Evolutionary conservation across 495 filamentous ascomycete species (phyloP).

Genomic region (Daldinia caldariorum): DNA sequence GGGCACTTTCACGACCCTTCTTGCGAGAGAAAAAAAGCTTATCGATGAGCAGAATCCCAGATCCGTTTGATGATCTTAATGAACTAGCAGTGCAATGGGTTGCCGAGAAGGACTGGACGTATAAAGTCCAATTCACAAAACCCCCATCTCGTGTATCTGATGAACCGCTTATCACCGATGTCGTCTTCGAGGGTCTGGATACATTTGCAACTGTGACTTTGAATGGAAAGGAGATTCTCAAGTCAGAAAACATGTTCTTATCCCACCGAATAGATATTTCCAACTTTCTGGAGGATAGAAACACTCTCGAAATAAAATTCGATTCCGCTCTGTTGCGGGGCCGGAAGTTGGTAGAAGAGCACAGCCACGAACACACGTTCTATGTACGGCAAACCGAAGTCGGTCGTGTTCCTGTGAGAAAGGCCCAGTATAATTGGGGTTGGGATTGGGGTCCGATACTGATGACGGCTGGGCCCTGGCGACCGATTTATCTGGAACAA

Average conservation of each 20-base stretch:
- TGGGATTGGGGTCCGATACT: slow-evolving; percentile 86
- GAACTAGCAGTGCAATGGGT: slow-evolving; percentile 75
- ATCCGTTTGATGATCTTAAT: slow-evolving; percentile 75
- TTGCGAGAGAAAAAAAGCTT: slow-evolving; percentile 17
- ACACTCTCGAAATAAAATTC: slow-evolving; percentile 56
- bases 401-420: slow-evolving; percentile 54
- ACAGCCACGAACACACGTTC: slow-evolving; percentile 57
- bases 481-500: slow-evolving; percentile 71
- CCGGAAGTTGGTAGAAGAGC: slow-evolving; percentile 52
- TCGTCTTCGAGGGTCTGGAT: slow-evolving; percentile 73
- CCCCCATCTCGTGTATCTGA: slow-evolving; percentile 61
- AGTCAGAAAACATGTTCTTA: slow-evolving; percentile 72
- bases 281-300: slow-evolving; percentile 40
- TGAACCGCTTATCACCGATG: slow-evolving; percentile 50
- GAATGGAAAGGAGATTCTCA: slow-evolving; percentile 63
- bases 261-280: slow-evolving; percentile 60
- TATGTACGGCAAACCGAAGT: slow-evolving; percentile 60
- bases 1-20: not conserved
- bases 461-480: slow-evolving; percentile 78
- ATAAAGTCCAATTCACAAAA: slow-evolving; percentile 51
- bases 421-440: slow-evolving; percentile 75
- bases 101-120: slow-evolving; percentile 72
- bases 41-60: slow-evolving; percentile 55
- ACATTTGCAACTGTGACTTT: slow-evolving; percentile 70
- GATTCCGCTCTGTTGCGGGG: slow-evolving; percentile 55